Base-by-base conservation (phyloP, 495 filamentous ascomycete genomes). In the Ramalina intermedia region DNA sequence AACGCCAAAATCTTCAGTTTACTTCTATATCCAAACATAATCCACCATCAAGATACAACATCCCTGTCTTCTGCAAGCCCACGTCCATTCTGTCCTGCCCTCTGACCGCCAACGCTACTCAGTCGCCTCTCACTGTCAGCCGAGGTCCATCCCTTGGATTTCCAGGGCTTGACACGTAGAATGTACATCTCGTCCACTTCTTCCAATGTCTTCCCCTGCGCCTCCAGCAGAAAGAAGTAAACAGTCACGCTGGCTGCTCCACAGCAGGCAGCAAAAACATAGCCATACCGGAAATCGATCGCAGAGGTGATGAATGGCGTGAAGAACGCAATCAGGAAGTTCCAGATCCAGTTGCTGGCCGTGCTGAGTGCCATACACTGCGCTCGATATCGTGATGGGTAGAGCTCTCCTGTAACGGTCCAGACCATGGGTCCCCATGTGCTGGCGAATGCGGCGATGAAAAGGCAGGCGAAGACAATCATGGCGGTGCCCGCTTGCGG, bases 161-260 rank as follows among this genome's bases (percentile, higher is more conserved):
- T 78, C 72, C 76, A 79, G n/a, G 84, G 80, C 58, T 72, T 73
- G 43, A 87, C 72, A 48, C 75, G 69, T 26, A 79, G 58, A 46
- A 87, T 66, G 55, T 90, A 93, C 85, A 93, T 90, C 24, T 80
- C 86, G 63, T 93, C 86, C 52, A 90, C 72, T 60, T 88, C 80
- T 69, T 88, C 84, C 38, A 90, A 71, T 35, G 75, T 78, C 35
- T 80, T 69, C 43, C 78, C 76, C 53, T 76, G 69, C 21, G 72
- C 78, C 63, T 91, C 85, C 61, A 77, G 79, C 52, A 87, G 73
- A 66, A 85, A 90, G 69, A 90, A 82, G 66, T 78, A 90, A 41
- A 85, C 80, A 24, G 85, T 58, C 3, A 80, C 44, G n/a, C 72
- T 71, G 16, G 70, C 84, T 4, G 71, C 65, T 53, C 84, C 64